Evolutionary conservation across 2,329 filamentous ascomycete species (phyloP), one percentile per base, ranked within the genome.

Genomic region (Cladosporium cucumerinum): DNA sequence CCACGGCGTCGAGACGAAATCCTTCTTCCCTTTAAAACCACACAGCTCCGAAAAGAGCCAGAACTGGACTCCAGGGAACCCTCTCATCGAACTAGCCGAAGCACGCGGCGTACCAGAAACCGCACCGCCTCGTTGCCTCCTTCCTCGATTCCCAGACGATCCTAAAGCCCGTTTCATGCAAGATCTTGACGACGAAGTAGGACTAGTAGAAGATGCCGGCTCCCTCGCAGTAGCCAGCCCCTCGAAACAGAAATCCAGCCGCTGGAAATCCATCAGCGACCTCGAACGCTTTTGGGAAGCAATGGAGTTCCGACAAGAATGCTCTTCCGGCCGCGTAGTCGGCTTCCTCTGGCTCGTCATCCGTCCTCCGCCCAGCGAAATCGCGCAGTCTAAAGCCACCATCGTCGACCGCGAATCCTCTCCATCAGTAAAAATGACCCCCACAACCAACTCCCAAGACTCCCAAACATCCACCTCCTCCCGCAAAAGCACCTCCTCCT

Each of bases 231-330:
- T 69, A 2, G 73, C 69, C 51, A 76, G 69, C 69, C 75, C 69
- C 65, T 74, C 70, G 65, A 81, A 79, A 62, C 79, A 84, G 69
- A 85, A 86, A 69, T 83, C 81, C 28, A 90, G 90, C 0, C 83
- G 86, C 64, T 99, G 95, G 95, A 90, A 88, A 74, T 93, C 90
- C 66, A 88, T 97, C 26, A 89, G 85, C 74, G 90, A 87, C 0
- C 80, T 99, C 48, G 91, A 93, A n/a, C 88, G 93, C 70, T 99
- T 99, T 73, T 99, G 95, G 95, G 95, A 99, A 67, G 90, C 96
- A 85, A 98, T 99, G 94, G 89, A 93, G 0, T 98, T 91, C 74
- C 85, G 95, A 64, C 95, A 98, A 75, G 95, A 99, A 74, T 99
- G 95, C 74, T 97, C 93, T 0, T 92, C 93, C 36, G 96, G 95